Conservation (phyloP, 129 eudicot species). For the Flaveria sonorensis region DNA sequence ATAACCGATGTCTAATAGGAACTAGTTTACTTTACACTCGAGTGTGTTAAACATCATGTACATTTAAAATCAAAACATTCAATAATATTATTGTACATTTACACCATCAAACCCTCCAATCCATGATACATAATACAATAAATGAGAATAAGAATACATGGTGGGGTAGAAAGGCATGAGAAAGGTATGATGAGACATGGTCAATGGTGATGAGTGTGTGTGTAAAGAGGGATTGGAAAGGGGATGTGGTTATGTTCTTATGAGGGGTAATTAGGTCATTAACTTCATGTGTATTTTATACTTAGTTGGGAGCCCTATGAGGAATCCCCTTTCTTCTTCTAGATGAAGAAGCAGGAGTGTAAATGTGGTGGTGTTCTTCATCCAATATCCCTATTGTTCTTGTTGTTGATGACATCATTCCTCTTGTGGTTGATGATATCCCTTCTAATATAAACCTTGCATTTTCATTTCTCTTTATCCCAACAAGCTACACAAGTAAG, state of each 20-base stretch:
- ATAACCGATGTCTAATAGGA: not conserved
- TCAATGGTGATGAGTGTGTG: constrained; percentile 40
- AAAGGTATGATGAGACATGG: constrained; percentile 22
- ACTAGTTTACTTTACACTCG: not conserved
- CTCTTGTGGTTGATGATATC: constrained; percentile 33
- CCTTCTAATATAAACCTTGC: constrained; percentile 73
- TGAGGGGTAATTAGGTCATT: constrained; percentile 30
- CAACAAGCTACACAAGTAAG: constrained; percentile 50
- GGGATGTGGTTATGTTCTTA: constrained; percentile 18
- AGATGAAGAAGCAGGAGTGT: constrained; percentile 71
- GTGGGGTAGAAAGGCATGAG: constrained; percentile 26
- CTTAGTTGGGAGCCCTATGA: constrained; percentile 73
- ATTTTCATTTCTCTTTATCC: constrained; percentile 80
- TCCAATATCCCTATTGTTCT: constrained; percentile 41
- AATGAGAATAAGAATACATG: constrained; percentile 22
- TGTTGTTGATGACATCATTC: constrained; percentile 32
- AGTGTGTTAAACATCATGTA: constrained; percentile 16
- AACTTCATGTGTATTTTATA: constrained; percentile 24
- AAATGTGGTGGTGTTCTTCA: constrained; percentile 76
- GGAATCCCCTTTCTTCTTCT: constrained; percentile 99
- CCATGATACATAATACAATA: constrained; percentile 23
- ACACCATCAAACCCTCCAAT: constrained; percentile 23
- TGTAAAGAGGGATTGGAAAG: constrained; percentile 17
- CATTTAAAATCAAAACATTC: constrained; percentile 24
- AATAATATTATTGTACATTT: constrained; percentile 32